Base-by-base conservation (phyloP, 164 flowering plant genomes). In the Vitis vinifera region DNA sequence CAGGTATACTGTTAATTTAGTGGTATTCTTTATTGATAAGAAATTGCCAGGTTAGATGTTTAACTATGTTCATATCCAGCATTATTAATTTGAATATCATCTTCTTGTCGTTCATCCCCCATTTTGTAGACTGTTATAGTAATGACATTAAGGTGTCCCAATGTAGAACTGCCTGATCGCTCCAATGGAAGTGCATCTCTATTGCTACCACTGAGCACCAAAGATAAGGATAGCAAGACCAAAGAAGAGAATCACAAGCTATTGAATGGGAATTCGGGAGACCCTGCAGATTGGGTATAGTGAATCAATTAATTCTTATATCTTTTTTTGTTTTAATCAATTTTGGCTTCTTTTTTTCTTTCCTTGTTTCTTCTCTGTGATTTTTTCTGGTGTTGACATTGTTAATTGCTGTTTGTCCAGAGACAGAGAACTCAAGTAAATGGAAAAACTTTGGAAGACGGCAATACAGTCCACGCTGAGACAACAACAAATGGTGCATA, bases 1-100 rank as follows among this genome's bases (percentile, higher is more conserved):
- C 86, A 92, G 98, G 97, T 95, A 95, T 69, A 91, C 99, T 9
- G 99, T 95, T 49, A 93, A 88, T 78, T 71, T 95, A 80, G 91
- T 95, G 62, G 91, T 85, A 51, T 95, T 90, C 86, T 95, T 90
- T 73, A 63, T 93, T 44, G 95, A 95, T 75, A 88, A 85, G 74
- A 87, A 84, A 65, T 77, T 95, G 65, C 91, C 90, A 79, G 97
- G 97, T 92, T 52, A 62, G 77, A 37, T 37, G 44, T 37, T 37
- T 37, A 37, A 6, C 44, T 37, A 37, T 37, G 44, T 37, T 4
- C 44, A 37, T 37, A 3, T 37, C 7, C 6, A 37, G 44, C 44
- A 37, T 37, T 37, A 37, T 37, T 37, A 3, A 37, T 3, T 37
- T 37, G 4, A 37, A 37, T 37, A 37, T 3, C 44, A 37, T 37